phyloP scores from a whole-genome alignment of 495 filamentous ascomycete species.

The Immersiella caudata region DNA sequence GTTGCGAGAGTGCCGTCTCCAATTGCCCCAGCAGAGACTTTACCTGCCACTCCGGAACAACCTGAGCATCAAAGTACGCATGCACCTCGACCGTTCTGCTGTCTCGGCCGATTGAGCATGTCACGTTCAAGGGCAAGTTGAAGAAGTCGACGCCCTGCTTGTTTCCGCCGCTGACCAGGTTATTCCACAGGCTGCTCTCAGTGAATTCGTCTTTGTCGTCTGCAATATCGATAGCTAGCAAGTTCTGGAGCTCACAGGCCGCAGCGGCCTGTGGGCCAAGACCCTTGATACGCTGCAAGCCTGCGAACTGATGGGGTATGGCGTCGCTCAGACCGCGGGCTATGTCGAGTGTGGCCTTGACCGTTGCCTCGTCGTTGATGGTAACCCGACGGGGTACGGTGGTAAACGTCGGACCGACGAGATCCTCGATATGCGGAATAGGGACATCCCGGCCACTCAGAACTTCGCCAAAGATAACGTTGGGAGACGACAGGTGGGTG shows the following conservation, averaged over 20 bases:
- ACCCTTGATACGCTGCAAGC: constrained; percentile 62
- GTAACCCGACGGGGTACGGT: constrained; percentile 59
- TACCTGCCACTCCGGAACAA: constrained; percentile 29
- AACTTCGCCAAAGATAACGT: constrained; percentile 58
- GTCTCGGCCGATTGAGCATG: constrained; percentile 21
- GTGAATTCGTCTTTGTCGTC: constrained; percentile 23
- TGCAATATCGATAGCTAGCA: constrained; percentile 57
- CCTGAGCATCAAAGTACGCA: constrained; percentile 34
- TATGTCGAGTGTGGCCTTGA: constrained; percentile 46
- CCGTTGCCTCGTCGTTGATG: constrained; percentile 31
- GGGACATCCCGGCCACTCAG: constrained; percentile 52
- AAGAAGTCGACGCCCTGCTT: constrained; percentile 32
- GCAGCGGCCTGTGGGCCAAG: constrained; percentile 54
- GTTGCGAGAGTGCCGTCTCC: constrained; percentile 16
- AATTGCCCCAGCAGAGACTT: constrained; percentile 34
- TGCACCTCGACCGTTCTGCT: constrained; percentile 23
- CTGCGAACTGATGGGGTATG: constrained; percentile 61
- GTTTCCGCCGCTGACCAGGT: constrained; percentile 24
- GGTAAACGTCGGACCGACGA: constrained; percentile 59
- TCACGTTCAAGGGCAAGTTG: constrained; percentile 32
- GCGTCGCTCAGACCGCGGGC: constrained; percentile 52
- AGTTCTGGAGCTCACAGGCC: constrained; percentile 63
- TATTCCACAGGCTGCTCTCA: constrained; percentile 27
- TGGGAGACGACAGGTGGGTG: constrained; percentile 33
- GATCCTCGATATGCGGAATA: constrained; percentile 47